Percentiles rank a stretch among this genome's conserved stretches.
phyloP scores from a whole-genome alignment of 2,329 filamentous ascomycete species.

The Lasiodiplodia citricola region DNA sequence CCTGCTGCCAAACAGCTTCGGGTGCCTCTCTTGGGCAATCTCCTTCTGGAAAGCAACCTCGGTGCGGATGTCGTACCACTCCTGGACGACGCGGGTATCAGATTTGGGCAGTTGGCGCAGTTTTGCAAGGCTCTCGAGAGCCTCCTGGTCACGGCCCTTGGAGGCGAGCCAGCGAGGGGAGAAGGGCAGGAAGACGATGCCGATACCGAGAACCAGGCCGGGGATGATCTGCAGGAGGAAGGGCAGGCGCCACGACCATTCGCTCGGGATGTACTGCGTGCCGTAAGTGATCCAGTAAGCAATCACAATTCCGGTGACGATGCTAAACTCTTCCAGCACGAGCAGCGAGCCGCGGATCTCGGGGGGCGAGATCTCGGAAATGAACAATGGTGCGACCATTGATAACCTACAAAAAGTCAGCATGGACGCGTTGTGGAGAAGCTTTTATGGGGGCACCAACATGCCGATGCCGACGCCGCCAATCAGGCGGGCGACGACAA shows the following conservation, averaged over 20 bases:
- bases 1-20: conserved; percentile 36
- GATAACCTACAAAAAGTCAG: conserved; percentile 31
- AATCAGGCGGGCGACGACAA: conserved; percentile 56
- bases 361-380: conserved; percentile 58
- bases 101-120: conserved; percentile 56
- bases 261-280: conserved; percentile 50
- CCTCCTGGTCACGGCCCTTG: conserved; percentile 55
- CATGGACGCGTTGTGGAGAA: neutral
- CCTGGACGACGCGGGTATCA: conserved; percentile 58
- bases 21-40: conserved; percentile 47
- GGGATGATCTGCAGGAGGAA: conserved; percentile 54
- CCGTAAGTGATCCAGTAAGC: conserved; percentile 63
- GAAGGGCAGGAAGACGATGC: conserved; percentile 58
- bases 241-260: conserved; percentile 54
- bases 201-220: conserved; percentile 45
- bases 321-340: conserved; percentile 55
- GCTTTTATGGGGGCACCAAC: conserved; percentile 32
- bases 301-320: conserved; percentile 56
- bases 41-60: conserved; percentile 61
- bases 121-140: conserved; percentile 53
- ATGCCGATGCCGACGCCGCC: conserved; percentile 60
- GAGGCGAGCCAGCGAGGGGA: conserved; percentile 61
- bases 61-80: conserved; percentile 59
- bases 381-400: conserved; percentile 58
- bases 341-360: conserved; percentile 57